Base-by-base conservation (phyloP, 78 protist genomes). In the Dictyostelium purpureum region DNA sequence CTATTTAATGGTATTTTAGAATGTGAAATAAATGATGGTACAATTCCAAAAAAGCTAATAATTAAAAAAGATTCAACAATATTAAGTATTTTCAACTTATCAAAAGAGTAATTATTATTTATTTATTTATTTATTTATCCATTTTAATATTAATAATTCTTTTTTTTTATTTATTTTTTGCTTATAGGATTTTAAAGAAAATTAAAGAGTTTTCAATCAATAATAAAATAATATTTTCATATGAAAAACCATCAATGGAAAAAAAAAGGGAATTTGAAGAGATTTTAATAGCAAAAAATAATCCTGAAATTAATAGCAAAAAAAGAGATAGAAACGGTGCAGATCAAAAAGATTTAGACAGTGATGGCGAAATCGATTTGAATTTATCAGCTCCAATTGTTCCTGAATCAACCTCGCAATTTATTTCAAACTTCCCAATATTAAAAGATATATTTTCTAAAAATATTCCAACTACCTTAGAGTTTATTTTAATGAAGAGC, bases 21-120 rank as follows among this genome's bases (percentile, higher is more conserved):
- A 31, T 85, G 92, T 61, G 66, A 73, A 47, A 21, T 85, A 24
- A 45, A 81, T 14, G 92, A 85, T 85, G 90, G 90, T 21, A 56
- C 79, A 7, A 31, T 56, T 10, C 1, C 57, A 14, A 83, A 71
- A 57, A 45, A 5, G 26, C 7, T 83, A 18, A 6, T 83, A 16
- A 33, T 70, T 54, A 49, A 21, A 38, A 71, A 61, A 52, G 90
- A 83, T 42, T 16, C 45, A 9, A 40, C 43, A 4, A 71, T 83
- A 26, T 14, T 31, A 26, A 28, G 31, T 28, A 42, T 83, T 10
- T 42, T 83, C 21, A 56, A 42, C 14, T 49, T 81, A 21, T 33
- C 69, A 4, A 5, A 19, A 47, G 54, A 49, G 78, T 79, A 79
- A 14, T 37, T 77, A 19, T n/a, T 57, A 67, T 40, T 66, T 19